A percentile compares a stretch with the other conserved stretches of the same genome.
Conservation (phyloP, 306 rosid genomes). For the Lathyrus tuberosus region DNA sequence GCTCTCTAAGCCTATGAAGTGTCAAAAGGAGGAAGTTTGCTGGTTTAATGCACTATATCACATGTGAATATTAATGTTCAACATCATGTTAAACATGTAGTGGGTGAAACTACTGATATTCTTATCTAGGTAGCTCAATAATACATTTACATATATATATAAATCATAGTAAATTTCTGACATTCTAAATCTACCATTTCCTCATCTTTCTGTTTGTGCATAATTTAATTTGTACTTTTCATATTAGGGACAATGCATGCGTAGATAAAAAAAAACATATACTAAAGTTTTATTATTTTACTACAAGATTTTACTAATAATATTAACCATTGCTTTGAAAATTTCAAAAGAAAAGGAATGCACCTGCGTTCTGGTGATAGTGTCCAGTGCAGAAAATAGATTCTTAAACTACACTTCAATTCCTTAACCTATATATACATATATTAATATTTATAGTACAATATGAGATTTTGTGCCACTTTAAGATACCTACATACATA, state of each 20-base stretch:
- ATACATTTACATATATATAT: not conserved
- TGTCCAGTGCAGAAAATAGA: constrained; percentile 9
- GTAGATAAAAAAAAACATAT: constrained; percentile 12
- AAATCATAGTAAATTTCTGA: not conserved
- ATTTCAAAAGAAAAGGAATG: constrained; percentile 23
- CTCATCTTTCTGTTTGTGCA: constrained; percentile 13
- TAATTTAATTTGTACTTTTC: not conserved
- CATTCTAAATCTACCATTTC: not conserved
- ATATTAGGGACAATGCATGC: constrained; percentile 29
- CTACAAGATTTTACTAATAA: not conserved
- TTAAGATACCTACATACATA: not conserved
- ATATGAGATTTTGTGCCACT: constrained; percentile 8
- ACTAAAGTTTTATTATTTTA: not conserved
- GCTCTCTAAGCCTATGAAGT: not conserved
- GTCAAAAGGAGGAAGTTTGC: not conserved
- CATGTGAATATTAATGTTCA: constrained; percentile 1
- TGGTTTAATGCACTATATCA: not conserved
- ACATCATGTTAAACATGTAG: too few species aligned
- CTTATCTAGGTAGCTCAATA: not conserved
- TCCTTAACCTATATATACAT: constrained; percentile 7
- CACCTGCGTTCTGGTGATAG: constrained; percentile 5
- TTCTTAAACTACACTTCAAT: not conserved
- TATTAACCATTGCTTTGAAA: not conserved
- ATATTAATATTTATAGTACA: not conserved
- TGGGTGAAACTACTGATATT: too few species aligned